These are phyloP conservation scores for Hypoxylon crocopeplum DNA, from an alignment of 495 filamentous ascomycete species.

Conservation along the genomic window DNA sequence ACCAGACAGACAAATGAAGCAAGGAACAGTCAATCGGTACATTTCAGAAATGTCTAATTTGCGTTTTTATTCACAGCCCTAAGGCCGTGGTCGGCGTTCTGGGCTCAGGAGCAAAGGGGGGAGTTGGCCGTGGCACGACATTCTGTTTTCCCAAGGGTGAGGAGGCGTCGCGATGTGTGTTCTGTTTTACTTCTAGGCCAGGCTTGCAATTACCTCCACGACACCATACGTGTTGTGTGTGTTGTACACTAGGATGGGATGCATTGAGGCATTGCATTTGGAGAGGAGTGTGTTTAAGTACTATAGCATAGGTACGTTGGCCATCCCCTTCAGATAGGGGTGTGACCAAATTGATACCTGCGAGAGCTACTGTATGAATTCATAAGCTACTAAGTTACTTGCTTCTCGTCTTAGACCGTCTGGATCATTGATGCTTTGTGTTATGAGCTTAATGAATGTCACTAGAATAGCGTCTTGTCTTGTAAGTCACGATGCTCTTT, in stretches of 20 bases:
- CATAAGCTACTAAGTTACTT: too few species aligned
- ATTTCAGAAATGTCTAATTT: too few species aligned
- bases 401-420: too few species aligned
- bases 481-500: too few species aligned
- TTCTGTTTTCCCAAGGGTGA: conserved; percentile 5
- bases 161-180: conserved; percentile 1
- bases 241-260: conserved; percentile 30
- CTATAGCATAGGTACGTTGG: too few species aligned
- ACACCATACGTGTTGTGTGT: conserved; percentile 9
- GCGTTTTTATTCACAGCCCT: too few species aligned
- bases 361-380: too few species aligned
- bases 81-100: conserved; percentile 26
- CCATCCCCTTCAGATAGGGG: too few species aligned
- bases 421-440: too few species aligned
- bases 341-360: too few species aligned
- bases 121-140: conserved; percentile 11
- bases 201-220: conserved; percentile 18
- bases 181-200: conserved; percentile 8
- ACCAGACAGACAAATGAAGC: background rate
- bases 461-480: too few species aligned
- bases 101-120: conserved; percentile 10
- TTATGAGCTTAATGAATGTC: too few species aligned
- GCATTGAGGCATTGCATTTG: conserved; percentile 18
- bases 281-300: conserved; percentile 3
- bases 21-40: background rate